A percentile compares a stretch with the other conserved stretches of the same genome.
phyloP scores from a whole-genome alignment of 345 rosid genomes.

The Pelargonium nanum region DNA sequence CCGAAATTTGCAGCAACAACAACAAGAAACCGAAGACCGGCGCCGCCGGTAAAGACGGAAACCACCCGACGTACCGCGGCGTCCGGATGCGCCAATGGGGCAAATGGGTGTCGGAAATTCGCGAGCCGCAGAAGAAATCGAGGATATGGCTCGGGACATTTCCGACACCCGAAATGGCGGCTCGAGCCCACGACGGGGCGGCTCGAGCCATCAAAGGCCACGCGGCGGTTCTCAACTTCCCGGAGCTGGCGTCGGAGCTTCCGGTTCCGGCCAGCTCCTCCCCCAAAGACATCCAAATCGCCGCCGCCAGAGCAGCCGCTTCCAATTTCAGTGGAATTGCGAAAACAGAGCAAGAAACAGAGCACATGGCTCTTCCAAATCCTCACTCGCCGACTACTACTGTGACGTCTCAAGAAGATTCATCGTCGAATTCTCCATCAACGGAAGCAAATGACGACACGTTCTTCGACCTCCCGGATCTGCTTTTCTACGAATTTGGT shows the following conservation, averaged over 20 bases:
- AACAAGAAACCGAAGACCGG: slow-evolving; percentile 8
- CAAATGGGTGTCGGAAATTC: slow-evolving; percentile 22
- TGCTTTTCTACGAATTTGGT: neutral
- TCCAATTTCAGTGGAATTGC: no score
- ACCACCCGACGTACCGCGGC: slow-evolving; percentile 21
- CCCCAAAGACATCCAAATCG: slow-evolving; percentile 17
- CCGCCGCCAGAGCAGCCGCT: slow-evolving; percentile 18
- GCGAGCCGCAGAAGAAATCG: slow-evolving; percentile 19
- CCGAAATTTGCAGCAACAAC: neutral
- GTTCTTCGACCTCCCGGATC: neutral
- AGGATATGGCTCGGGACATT: slow-evolving; percentile 24
- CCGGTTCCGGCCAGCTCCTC: slow-evolving; percentile 14
- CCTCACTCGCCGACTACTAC: neutral
- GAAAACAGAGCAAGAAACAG: no score
- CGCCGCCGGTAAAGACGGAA: slow-evolving; percentile 5
- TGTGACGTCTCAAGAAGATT: neutral
- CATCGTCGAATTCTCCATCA: neutral
- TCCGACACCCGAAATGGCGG: slow-evolving; percentile 22
- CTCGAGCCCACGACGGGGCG: slow-evolving; percentile 22
- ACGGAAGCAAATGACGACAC: neutral
- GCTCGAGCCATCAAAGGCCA: slow-evolving; percentile 20
- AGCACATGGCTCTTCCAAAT: neutral
- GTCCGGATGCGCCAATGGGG: slow-evolving; percentile 21
- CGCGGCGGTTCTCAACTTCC: slow-evolving; percentile 20
- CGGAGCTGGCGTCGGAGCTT: slow-evolving; percentile 11